Percentiles rank a stretch among this genome's conserved stretches.
phyloP scores from a whole-genome alignment of 805 yeast species.

The Metschnikowia aberdeeniae region DNA sequence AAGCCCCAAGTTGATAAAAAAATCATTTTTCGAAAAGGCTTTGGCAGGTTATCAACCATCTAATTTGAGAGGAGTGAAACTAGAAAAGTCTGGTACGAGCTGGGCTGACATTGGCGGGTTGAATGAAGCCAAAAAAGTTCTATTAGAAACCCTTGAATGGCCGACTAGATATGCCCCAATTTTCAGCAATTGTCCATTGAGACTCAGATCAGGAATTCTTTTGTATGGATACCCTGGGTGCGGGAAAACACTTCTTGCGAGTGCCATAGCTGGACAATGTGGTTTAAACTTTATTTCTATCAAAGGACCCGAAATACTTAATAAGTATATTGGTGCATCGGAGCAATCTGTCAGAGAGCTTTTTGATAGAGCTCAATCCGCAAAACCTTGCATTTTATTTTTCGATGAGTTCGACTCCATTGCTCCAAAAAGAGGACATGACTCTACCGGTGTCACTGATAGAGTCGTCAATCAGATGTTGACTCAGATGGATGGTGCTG shows the following conservation, averaged over 20 bases:
- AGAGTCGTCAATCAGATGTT: slow-evolving; percentile 94
- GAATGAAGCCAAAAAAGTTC: slow-evolving; percentile 63
- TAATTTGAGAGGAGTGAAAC: slow-evolving; percentile 77
- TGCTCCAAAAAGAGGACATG: slow-evolving; percentile 97
- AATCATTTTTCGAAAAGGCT: slow-evolving; percentile 49
- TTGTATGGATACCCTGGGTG: slow-evolving; percentile 97
- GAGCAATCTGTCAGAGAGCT: slow-evolving; percentile 92
- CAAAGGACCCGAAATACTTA: slow-evolving; percentile 92
- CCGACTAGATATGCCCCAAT: slow-evolving; percentile 95
- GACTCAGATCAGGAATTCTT: slow-evolving; percentile 84
- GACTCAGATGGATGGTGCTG: slow-evolving; percentile 99
- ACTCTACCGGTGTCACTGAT: slow-evolving; percentile 96
- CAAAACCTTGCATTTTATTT: slow-evolving; percentile 87
- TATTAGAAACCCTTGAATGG: slow-evolving; percentile 92
- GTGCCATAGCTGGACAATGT: slow-evolving; percentile 91
- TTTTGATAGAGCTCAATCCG: slow-evolving; percentile 91
- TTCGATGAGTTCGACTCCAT: slow-evolving; percentile 96
- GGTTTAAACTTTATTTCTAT: slow-evolving; percentile 90
- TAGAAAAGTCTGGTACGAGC: slow-evolving; percentile 67
- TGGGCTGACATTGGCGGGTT: slow-evolving; percentile 94
- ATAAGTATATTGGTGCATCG: slow-evolving; percentile 95
- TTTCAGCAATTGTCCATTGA: slow-evolving; percentile 80
- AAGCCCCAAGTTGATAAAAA: slow-evolving; percentile 17
- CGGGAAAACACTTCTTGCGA: slow-evolving; percentile 89
- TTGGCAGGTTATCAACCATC: slow-evolving; percentile 73